Conservation (phyloP, 495 filamentous ascomycete genomes). For the Neurospora pannonica region DNA sequence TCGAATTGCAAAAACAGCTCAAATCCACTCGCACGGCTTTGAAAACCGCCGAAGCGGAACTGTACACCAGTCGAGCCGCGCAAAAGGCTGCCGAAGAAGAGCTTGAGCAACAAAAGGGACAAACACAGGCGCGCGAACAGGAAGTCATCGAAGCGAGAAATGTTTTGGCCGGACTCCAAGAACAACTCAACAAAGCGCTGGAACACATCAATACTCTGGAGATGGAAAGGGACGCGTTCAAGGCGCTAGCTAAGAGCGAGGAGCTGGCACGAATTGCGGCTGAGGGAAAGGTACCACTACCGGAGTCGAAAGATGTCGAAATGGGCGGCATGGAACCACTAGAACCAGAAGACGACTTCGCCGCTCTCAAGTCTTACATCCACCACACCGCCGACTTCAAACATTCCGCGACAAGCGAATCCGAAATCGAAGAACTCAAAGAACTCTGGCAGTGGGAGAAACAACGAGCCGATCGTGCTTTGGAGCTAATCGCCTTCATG, state of each 20-base stretch:
- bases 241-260: conserved; percentile 48
- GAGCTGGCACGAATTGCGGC: conserved; percentile 52
- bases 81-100: conserved; percentile 20
- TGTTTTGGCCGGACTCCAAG: conserved; percentile 60
- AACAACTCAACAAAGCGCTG: conserved; percentile 57
- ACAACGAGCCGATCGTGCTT: conserved; percentile 52
- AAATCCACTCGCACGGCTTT: conserved; percentile 51
- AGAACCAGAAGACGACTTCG: conserved; percentile 37
- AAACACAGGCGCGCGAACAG: conserved; percentile 50
- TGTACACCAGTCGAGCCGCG: conserved; percentile 51
- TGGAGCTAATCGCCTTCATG: conserved; percentile 72
- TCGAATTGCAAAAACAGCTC: conserved; percentile 76
- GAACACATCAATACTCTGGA: conserved; percentile 57
- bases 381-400: conserved; percentile 25
- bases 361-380: conserved; percentile 34
- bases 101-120: conserved; percentile 39
- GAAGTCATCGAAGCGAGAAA: conserved; percentile 71
- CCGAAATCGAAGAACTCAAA: conserved; percentile 49
- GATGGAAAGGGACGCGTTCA: conserved; percentile 59
- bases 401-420: conserved; percentile 35
- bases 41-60: conserved; percentile 42
- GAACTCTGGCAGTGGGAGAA: conserved; percentile 58
- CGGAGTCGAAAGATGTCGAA: conserved; percentile 24
- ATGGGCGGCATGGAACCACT: conserved; percentile 6
- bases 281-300: conserved; percentile 52